phyloP scores from a whole-genome alignment of 495 filamentous ascomycete genomes.

The Podospora didyma region DNA sequence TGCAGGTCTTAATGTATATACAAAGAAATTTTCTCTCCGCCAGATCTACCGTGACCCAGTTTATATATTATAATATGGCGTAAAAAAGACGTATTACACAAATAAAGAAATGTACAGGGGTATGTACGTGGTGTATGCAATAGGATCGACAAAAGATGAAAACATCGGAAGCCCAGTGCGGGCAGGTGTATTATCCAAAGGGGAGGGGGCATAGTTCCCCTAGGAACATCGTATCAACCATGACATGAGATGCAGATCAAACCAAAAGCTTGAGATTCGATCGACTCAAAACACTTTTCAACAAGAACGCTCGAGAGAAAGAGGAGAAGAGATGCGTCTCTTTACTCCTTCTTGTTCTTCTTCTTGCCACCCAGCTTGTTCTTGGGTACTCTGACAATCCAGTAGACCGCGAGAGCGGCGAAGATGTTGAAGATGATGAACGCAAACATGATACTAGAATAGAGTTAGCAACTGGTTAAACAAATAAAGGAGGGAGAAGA shows the following conservation, averaged over 20 bases:
- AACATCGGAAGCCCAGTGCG: background rate
- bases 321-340: too few relatives aligned
- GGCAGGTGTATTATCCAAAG: background rate
- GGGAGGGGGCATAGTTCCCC: too few relatives aligned
- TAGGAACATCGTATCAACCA: too few relatives aligned
- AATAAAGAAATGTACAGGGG: background rate
- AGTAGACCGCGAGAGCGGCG: conserved; percentile 73
- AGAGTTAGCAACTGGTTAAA: conserved; percentile 14
- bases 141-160: background rate
- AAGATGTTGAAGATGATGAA: conserved; percentile 76
- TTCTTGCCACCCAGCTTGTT: conserved; percentile 32
- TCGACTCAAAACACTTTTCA: too few relatives aligned
- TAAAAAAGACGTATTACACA: background rate
- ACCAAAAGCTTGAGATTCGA: too few relatives aligned
- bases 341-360: conserved; percentile 28
- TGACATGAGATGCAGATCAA: too few relatives aligned
- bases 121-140: background rate
- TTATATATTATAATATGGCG: too few relatives aligned
- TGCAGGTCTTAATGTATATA: too few relatives aligned
- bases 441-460: conserved; percentile 49
- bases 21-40: too few relatives aligned
- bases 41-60: too few relatives aligned
- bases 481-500: background rate
- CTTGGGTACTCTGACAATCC: conserved; percentile 75
- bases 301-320: too few relatives aligned